Evolutionary conservation across 371 early-diverging fungal genomes (phyloP).

Genomic region (Capillidium rhysosporum): DNA sequence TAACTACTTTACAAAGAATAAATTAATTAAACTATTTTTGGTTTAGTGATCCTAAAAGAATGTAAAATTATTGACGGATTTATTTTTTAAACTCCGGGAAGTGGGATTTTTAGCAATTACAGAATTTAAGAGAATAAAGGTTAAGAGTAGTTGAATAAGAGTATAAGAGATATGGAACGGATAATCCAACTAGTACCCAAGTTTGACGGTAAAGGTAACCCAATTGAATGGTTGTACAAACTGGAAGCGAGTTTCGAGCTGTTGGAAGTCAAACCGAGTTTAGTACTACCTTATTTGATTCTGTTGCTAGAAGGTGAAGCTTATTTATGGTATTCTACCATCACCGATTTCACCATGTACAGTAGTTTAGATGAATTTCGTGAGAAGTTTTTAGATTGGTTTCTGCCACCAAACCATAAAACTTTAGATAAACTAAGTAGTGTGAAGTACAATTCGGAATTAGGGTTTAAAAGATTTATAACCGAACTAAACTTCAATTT

Average conservation of each 20-base stretch:
- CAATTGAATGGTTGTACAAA: slow-evolving; percentile 4
- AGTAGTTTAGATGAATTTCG: not conserved
- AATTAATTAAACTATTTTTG: too few species aligned
- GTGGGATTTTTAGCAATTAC: too few species aligned
- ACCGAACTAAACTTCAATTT: not conserved
- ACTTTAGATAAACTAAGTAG: not conserved
- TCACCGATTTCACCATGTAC: not conserved
- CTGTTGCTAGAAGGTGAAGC: not conserved
- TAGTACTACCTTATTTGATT: not conserved
- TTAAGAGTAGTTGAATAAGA: too few species aligned
- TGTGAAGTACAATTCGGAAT: not conserved
- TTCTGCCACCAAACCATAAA: not conserved
- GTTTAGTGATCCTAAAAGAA: too few species aligned
- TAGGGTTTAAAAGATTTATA: not conserved
- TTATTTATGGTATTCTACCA: not conserved
- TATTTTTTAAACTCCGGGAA: too few species aligned
- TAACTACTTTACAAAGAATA: too few species aligned
- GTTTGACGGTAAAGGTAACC: not conserved
- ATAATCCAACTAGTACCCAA: not conserved
- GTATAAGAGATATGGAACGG: too few species aligned
- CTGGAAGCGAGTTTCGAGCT: not conserved
- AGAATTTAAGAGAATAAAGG: too few species aligned
- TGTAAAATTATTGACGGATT: too few species aligned
- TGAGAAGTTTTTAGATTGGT: not conserved
- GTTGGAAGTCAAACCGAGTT: not conserved